Evolutionary conservation across 1,139 yeast species (phyloP).

Genomic region (Scheffersomyces insectosa): DNA sequence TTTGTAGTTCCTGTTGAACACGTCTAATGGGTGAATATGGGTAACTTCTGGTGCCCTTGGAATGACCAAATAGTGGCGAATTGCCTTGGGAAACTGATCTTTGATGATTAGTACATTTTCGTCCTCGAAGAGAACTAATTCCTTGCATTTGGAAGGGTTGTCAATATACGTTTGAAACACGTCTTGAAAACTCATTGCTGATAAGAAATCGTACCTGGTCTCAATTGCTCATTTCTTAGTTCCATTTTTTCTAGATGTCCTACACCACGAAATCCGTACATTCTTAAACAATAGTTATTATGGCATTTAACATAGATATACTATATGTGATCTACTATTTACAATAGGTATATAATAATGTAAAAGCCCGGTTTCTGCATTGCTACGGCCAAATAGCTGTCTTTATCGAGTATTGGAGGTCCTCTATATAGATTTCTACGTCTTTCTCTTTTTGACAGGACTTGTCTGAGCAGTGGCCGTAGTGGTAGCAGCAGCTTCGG

Average conservation of each 20-base stretch:
- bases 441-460: slow-evolving; percentile 15
- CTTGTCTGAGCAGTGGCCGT: slow-evolving; percentile 1
- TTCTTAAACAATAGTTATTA: too few relatives aligned
- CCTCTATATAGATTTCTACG: slow-evolving; percentile 1
- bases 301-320: too few relatives aligned
- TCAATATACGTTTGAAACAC: slow-evolving; percentile 38
- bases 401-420: too few relatives aligned
- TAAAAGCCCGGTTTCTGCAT: too few relatives aligned
- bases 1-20: slow-evolving; percentile 34
- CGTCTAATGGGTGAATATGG: slow-evolving; percentile 53
- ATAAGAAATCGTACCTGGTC: neutral
- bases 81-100: slow-evolving; percentile 67
- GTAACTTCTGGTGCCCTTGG: slow-evolving; percentile 51
- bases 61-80: slow-evolving; percentile 59
- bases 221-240: too few relatives aligned
- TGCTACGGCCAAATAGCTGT: too few relatives aligned
- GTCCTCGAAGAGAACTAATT: slow-evolving; percentile 42
- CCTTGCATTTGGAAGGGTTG: slow-evolving; percentile 21
- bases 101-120: slow-evolving; percentile 55
- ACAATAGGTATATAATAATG: too few relatives aligned
- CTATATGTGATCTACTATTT: too few relatives aligned
- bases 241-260: too few relatives aligned
- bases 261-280: too few relatives aligned
- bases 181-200: slow-evolving; percentile 34
- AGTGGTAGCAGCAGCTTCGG: neutral